phyloP scores from a whole-genome alignment of 2,329 filamentous ascomycete species.

The Sclerotinia subarctica region DNA sequence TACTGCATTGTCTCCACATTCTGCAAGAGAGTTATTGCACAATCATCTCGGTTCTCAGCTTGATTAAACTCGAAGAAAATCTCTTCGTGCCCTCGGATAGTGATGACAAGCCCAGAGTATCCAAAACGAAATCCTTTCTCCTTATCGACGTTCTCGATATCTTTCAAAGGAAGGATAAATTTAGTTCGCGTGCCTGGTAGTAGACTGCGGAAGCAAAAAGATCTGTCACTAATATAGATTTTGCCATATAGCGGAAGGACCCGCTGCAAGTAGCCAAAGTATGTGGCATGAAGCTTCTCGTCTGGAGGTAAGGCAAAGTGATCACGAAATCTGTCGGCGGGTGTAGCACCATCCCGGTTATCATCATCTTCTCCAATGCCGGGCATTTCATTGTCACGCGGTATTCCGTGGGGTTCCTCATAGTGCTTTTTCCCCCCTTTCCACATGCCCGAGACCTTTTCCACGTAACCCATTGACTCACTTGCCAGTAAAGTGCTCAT shows the following conservation, averaged over 20 bases:
- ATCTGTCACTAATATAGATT: conserved; percentile 84
- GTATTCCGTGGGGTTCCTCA: conserved; percentile 55
- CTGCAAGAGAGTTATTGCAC: conserved; percentile 74
- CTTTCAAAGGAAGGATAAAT: conserved; percentile 82
- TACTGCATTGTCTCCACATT: conserved; percentile 70
- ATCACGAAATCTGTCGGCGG: conserved; percentile 78
- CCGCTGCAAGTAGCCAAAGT: conserved; percentile 87
- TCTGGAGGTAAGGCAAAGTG: conserved; percentile 86
- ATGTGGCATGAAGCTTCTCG: conserved; percentile 83
- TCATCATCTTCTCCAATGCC: conserved; percentile 45
- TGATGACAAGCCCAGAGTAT: conserved; percentile 86
- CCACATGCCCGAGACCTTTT: conserved; percentile 97
- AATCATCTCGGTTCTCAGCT: conserved; percentile 80
- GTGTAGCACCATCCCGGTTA: conserved; percentile 61
- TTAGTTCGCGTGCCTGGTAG: conserved; percentile 88
- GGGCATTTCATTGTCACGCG: conserved; percentile 53
- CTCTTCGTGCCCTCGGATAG: conserved; percentile 91
- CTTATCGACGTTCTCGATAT: conserved; percentile 90
- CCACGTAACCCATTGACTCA: conserved; percentile 93
- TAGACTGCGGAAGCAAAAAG: conserved; percentile 90
- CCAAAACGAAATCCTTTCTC: conserved; percentile 93
- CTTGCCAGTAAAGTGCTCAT: conserved; percentile 81
- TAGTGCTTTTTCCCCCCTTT: conserved; percentile 90
- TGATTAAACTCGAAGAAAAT: conserved; percentile 91
- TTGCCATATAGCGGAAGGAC: conserved; percentile 93